Evolutionary conservation across 1,284 basidiomycete genomes (phyloP).

Genomic region (Apiotrichum porosum): DNA sequence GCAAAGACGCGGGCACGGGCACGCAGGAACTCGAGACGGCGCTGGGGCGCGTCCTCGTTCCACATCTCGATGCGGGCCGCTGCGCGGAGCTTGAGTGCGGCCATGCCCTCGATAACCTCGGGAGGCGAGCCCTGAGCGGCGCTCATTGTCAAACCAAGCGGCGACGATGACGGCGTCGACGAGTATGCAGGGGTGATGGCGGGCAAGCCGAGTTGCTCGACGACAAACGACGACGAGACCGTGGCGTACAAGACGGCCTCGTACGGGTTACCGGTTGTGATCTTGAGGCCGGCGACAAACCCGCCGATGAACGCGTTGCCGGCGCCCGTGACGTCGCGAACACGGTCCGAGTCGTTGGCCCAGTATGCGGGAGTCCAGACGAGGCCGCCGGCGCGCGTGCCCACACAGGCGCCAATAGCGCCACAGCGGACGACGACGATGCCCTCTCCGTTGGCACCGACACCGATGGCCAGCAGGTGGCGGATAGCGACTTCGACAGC

Average conservation of each 20-base stretch:
- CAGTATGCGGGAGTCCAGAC: slow-evolving; percentile 40
- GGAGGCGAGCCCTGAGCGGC: neutral
- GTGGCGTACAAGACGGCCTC: slow-evolving; percentile 37
- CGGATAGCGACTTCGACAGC: slow-evolving; percentile 24
- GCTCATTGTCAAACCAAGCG: neutral
- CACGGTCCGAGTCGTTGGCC: slow-evolving; percentile 11
- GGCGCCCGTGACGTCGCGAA: slow-evolving; percentile 42
- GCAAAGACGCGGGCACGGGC: neutral
- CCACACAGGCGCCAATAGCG: slow-evolving; percentile 34
- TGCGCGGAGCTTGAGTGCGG: neutral
- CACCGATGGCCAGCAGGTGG: slow-evolving; percentile 28
- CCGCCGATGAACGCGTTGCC: slow-evolving; percentile 45
- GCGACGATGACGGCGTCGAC: neutral
- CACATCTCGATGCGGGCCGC: slow-evolving; percentile 20
- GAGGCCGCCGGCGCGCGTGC: slow-evolving; percentile 24
- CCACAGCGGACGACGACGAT: slow-evolving; percentile 43
- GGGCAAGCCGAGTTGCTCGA: slow-evolving; percentile 42
- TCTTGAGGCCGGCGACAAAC: slow-evolving; percentile 32
- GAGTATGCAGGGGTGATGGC: neutral
- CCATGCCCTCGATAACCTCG: neutral
- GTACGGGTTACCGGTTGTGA: slow-evolving; percentile 31
- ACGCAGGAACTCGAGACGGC: slow-evolving; percentile 15
- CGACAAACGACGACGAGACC: slow-evolving; percentile 41
- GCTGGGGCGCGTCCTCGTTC: slow-evolving; percentile 33
- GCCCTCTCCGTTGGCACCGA: slow-evolving; percentile 26